Percentiles rank a stretch among this genome's conserved stretches.
phyloP scores from a whole-genome alignment of 2,329 filamentous ascomycete species.

The Fusarium equiseti region DNA sequence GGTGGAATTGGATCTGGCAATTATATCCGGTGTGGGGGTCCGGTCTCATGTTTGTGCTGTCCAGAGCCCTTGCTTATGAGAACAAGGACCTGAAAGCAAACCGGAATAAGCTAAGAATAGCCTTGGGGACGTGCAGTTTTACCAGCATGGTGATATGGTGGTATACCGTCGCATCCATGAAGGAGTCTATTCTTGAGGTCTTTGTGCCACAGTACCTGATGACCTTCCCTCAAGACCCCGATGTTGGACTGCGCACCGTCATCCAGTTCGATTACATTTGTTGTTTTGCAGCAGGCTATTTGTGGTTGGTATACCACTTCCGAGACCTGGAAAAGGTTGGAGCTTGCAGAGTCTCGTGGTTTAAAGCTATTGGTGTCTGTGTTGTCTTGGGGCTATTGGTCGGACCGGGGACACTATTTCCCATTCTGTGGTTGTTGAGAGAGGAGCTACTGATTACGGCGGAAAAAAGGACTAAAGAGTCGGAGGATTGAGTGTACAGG shows the following conservation, averaged over 20 bases:
- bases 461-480: not conserved
- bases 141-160: slow-evolving; percentile 37
- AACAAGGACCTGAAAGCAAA: not conserved
- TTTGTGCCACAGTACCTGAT: slow-evolving; percentile 46
- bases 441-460: slow-evolving; percentile 32
- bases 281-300: slow-evolving; percentile 26
- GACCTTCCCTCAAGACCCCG: slow-evolving; percentile 24
- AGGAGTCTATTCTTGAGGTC: slow-evolving; percentile 12
- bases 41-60: slow-evolving; percentile 24
- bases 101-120: not conserved
- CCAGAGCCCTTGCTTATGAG: not conserved
- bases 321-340: slow-evolving; percentile 42
- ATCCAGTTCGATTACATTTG: slow-evolving; percentile 50
- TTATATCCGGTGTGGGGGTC: slow-evolving; percentile 47
- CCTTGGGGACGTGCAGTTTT: not conserved
- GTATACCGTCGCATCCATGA: slow-evolving; percentile 27
- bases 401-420: slow-evolving; percentile 33
- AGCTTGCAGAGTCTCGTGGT: slow-evolving; percentile 19
- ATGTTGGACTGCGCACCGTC: slow-evolving; percentile 33
- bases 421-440: slow-evolving; percentile 36
- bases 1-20: slow-evolving; percentile 52
- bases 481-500: not conserved
- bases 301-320: slow-evolving; percentile 45
- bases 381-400: slow-evolving; percentile 2
- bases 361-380: slow-evolving; percentile 1